Evolutionary conservation across 805 yeast species (phyloP), one percentile per base, ranked within the genome.

Genomic region (Lachancea meyersii): DNA sequence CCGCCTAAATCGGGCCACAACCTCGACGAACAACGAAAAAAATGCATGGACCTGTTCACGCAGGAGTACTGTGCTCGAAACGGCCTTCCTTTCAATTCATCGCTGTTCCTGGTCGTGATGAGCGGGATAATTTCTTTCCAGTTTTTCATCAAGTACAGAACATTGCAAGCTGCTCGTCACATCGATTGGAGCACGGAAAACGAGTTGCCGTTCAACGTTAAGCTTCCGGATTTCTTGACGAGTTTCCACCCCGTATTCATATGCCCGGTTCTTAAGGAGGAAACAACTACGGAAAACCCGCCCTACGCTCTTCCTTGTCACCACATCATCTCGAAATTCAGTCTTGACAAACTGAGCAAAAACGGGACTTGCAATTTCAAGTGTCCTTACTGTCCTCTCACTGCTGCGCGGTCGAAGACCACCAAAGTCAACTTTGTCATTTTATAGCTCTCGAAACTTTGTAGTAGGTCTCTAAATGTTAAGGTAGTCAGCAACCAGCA

Each of bases 401-500:
- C 71, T 33, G 67, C 75, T 4, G 20, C 65, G 57, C 34, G 60
- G 54, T 21, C 75, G 63, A 58, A 51, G 70, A 79, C 49, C 51
- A 61, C 43, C 57, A 71, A 48, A 73, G 78, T 31, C 54, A 65
- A 49, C 71, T 80, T 63, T 52, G 61, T 50, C 46, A 63, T 55
- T 54, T 51, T 55, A 54, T 42, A 42, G 34, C 22, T 16, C 5
- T 11, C 26, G 24, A 13, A 19, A 23, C 20, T n/a, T n/a, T n/a
- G 16, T 30, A 28, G 18, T 43, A 3, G 13, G 22, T 28, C 7
- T 20, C 22, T 48, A 55, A 42, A 63, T 52, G 49, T 55, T 51
- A 40, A 63, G 48, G 59, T 77, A 91, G 59, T 93, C 98, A 1
- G 97, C 96, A 20, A 95, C 96, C 28, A 93, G 91, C 35, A 93